Base-by-base conservation (phyloP, 2,329 filamentous ascomycete genomes). In the Fusarium verrucosum region DNA sequence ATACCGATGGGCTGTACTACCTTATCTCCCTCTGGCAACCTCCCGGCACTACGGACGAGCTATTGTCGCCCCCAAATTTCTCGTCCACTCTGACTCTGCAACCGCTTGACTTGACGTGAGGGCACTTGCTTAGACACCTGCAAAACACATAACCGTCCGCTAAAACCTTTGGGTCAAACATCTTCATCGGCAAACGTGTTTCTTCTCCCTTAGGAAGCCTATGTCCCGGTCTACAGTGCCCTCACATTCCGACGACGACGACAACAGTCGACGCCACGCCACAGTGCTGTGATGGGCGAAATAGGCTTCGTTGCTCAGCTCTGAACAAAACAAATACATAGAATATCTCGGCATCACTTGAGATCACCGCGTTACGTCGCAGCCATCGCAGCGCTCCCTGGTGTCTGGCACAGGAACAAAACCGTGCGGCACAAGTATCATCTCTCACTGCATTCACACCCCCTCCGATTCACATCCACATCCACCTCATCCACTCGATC, bases 401-500 rank as follows among this genome's bases (percentile, higher is more conserved):
- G 64, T 38, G 55, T 62, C 40, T 65, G 40, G 46, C 50, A 53
- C 59, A 60, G 64, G 62, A 43, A 56, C 53, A 66, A 64, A 61
- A 58, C 63, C 25, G 50, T 68, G 50, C 51, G 63, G 54, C 63
- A 64, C 63, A 56, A 50, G 58, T 63, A 51, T 40, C 50, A 41
- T 50, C 28, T 32, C 32, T 45, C 35, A 32, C 63, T 66, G 23
- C 23, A 35, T 54, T 47, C 68, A 58, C 68, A 33, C 69, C 59
- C 62, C 63, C 65, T 63, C 62, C 61, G 54, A 53, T 42, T 44
- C 68, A 55, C 65, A 55, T 57, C 45, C 62, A 55, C 64, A 57
- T 60, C 38, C 62, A 62, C 62, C 50, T 55, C 56, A 52, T 63
- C 58, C 69, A 60, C 66, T 71, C 58, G 68, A 71, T 71, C 68